Conservation (phyloP, 305 asterid genomes). For the Nicotiana rustica region DNA sequence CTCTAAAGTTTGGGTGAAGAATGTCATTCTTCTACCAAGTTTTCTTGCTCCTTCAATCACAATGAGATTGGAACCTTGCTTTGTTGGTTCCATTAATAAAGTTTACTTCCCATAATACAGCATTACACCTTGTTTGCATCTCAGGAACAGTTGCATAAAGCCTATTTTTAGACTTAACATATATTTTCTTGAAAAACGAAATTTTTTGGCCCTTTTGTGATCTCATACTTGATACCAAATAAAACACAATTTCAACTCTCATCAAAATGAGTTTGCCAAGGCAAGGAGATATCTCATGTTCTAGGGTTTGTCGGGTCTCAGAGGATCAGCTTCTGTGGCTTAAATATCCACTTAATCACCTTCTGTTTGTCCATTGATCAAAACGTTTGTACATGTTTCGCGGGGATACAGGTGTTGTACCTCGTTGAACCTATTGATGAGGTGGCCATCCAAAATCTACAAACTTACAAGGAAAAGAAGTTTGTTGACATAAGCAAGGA, state of each 20-base stretch:
- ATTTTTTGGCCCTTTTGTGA: not conserved
- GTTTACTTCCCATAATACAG: not conserved
- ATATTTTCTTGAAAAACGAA: not conserved
- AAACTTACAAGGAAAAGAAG: slow-evolving; percentile 91
- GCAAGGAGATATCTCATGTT: not conserved
- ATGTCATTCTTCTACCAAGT: not conserved
- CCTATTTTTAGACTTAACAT: not conserved
- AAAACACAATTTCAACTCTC: not conserved
- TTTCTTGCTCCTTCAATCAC: not conserved
- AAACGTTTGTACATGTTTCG: slow-evolving; percentile 22
- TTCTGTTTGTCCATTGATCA: not conserved
- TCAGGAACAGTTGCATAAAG: not conserved
- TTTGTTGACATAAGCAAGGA: slow-evolving; percentile 98
- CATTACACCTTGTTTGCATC: not conserved
- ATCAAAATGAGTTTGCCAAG: not conserved
- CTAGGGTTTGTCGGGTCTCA: not conserved
- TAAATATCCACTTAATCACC: not conserved
- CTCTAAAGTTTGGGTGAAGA: not conserved
- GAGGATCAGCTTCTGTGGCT: not conserved
- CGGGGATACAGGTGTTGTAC: slow-evolving; percentile 72
- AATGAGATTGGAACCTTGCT: not conserved
- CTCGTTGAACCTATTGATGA: slow-evolving; percentile 91
- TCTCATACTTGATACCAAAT: not conserved
- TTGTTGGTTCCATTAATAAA: not conserved
- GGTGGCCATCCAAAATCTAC: slow-evolving; percentile 90